Conservation (phyloP, 2,329 filamentous ascomycete species). For the Ophiostoma montium region DNA sequence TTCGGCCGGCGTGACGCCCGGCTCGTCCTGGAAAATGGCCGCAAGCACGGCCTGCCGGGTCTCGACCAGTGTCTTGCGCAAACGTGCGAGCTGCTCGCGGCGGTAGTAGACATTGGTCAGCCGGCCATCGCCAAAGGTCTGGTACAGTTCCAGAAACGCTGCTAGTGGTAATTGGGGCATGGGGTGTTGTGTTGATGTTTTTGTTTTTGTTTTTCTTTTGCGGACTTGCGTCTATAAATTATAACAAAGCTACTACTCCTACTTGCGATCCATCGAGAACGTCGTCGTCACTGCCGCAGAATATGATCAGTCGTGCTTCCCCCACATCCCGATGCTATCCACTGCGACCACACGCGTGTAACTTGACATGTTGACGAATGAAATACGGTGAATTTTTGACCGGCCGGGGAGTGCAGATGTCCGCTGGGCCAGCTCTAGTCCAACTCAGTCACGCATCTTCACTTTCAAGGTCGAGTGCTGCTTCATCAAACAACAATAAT, state of each 20-base stretch:
- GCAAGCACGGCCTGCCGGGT: conserved; percentile 19
- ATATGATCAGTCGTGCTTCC: not conserved
- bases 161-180: not conserved
- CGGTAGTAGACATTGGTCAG: conserved; percentile 24
- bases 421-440: no score
- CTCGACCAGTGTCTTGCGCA: conserved; percentile 10
- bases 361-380: not conserved
- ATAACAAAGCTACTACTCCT: no score
- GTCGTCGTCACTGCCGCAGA: no score
- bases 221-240: not conserved
- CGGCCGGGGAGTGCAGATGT: no score
- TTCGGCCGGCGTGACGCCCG: conserved; percentile 19
- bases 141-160: conserved; percentile 15
- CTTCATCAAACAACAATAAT: not conserved
- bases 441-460: no score
- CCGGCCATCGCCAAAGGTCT: conserved; percentile 24
- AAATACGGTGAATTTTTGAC: no score
- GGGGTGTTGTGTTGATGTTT: not conserved
- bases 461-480: no score
- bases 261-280: no score
- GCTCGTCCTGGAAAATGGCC: conserved; percentile 18
- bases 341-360: not conserved
- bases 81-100: conserved; percentile 23
- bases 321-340: not conserved
- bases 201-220: not conserved